Conservation (phyloP, 2,329 filamentous ascomycete species). For the Diplodia corticola region DNA sequence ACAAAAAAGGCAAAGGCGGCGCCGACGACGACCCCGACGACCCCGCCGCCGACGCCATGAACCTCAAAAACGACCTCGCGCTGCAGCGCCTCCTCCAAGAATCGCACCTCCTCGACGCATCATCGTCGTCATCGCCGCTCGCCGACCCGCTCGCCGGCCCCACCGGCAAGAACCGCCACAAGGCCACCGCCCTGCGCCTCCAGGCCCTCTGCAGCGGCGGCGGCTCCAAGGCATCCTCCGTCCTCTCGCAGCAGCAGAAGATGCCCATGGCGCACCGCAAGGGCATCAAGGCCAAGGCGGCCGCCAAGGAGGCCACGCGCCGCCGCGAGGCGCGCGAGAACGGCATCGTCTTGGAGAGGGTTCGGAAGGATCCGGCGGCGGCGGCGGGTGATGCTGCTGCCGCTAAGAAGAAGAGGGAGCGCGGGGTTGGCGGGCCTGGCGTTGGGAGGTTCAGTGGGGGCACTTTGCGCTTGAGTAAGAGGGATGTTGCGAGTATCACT, state of each 20-base stretch:
- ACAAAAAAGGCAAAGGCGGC: conserved; percentile 27
- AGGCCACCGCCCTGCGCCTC: conserved; percentile 80
- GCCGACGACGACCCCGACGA: conserved; percentile 51
- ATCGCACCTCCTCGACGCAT: conserved; percentile 76
- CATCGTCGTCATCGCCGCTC: conserved; percentile 41
- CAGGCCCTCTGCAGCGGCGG: no score
- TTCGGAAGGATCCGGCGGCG: conserved; percentile 41
- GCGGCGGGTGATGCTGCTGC: no score
- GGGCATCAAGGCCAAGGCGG: conserved; percentile 73
- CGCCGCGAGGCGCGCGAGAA: conserved; percentile 83
- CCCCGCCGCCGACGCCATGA: conserved; percentile 57
- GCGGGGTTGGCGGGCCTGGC: conserved; percentile 71
- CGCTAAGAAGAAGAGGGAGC: conserved; percentile 48
- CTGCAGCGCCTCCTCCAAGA: conserved; percentile 88
- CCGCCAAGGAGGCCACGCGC: conserved; percentile 66
- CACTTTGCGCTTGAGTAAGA: conserved; percentile 73
- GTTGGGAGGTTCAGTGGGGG: conserved; percentile 81
- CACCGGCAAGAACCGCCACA: conserved; percentile 72
- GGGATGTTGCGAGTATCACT: conserved; percentile 69
- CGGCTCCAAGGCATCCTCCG: conserved; percentile 75
- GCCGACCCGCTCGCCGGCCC: conserved; percentile 51
- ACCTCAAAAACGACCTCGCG: conserved; percentile 88
- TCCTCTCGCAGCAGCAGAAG: conserved; percentile 77
- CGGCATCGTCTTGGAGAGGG: conserved; percentile 79
- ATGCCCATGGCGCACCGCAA: conserved; percentile 88